Evolutionary conservation across 176 grass and related monocot genomes (phyloP), one percentile per base, ranked within the genome.

Genomic region (Carex kokanica): DNA sequence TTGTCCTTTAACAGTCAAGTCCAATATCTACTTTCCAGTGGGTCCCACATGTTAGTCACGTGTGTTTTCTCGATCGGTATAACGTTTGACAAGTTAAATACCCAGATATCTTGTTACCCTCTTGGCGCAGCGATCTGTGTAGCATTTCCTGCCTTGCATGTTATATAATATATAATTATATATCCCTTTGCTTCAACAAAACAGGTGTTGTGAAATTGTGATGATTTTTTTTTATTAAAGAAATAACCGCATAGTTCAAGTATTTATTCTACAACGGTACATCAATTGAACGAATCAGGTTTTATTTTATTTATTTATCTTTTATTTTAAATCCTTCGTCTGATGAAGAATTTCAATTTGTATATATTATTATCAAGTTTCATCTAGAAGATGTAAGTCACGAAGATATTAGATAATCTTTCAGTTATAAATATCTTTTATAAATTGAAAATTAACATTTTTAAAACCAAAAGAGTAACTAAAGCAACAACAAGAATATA

Each of bases 41-140:
- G 36, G 9, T 16, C 61, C 79, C 78, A 62, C 52, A 3, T 82
- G 79, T 66, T 81, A 81, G 79, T 81, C 79, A 81, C 79, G 79
- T 64, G 79, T 64, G 79, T 24, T 61, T 64, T 34, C 79, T 81
- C 58, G n/a, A 81, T 62, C 29, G 32, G 79, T 81, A 64, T 81
- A 81, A 65, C 36, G 60, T 65, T 65, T 62, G 36, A 63, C 43
- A 81, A 81, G 59, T 81, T 25, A 34, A 60, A n/a, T 20, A 0
- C 4, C 3, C 6, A 65, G 23, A 16, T 47, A 25, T 79, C 5
- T 25, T 65, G 38, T 81, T 40, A 0, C 54, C 20, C 4, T 31
- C n/a, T 52, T 21, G 6, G 10, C 52, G 60, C 6, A 25, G 10
- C 12, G 2, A 24, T 65, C 17, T 15, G 14, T 64, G 56, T 40